Evolutionary conservation across 192 early-diverging fungal species (phyloP).

Genomic region (Umbelopsis sp.): DNA sequence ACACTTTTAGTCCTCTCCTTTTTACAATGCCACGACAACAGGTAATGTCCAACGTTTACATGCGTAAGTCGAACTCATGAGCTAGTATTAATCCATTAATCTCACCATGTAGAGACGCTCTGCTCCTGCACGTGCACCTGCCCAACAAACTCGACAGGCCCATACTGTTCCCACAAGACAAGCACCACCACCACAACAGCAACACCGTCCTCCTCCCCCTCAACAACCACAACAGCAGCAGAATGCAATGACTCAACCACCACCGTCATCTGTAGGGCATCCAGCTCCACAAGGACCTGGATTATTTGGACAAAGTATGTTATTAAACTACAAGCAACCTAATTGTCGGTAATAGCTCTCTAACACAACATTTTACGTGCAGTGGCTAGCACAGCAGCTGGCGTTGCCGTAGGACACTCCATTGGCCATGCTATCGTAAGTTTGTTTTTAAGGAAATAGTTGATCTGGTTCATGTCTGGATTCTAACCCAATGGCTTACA

Average conservation of each 20-base stretch:
- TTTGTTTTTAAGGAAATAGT: not conserved
- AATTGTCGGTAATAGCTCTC: not conserved
- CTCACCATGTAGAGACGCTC: not conserved
- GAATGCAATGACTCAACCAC: constrained; percentile 19
- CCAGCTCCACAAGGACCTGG: constrained; percentile 71
- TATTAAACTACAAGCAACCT: not conserved
- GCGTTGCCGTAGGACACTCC: constrained; percentile 87
- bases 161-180: constrained; percentile 63
- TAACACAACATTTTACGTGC: constrained; percentile 1
- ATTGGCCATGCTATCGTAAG: constrained; percentile 62
- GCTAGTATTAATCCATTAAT: not conserved
- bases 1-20: not conserved
- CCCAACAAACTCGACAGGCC: constrained; percentile 55
- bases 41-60: not conserved
- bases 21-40: constrained; percentile 5
- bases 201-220: constrained; percentile 30
- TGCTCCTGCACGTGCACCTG: constrained; percentile 31
- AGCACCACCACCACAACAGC: constrained; percentile 43
- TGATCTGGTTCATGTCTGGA: no score
- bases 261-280: constrained; percentile 56
- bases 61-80: not conserved
- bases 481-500: not conserved
- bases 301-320: constrained; percentile 70
- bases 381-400: constrained; percentile 90
- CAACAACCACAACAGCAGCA: constrained; percentile 45